Evolutionary conservation across 345 rosid species (phyloP).

Genomic region (Salix brachista): DNA sequence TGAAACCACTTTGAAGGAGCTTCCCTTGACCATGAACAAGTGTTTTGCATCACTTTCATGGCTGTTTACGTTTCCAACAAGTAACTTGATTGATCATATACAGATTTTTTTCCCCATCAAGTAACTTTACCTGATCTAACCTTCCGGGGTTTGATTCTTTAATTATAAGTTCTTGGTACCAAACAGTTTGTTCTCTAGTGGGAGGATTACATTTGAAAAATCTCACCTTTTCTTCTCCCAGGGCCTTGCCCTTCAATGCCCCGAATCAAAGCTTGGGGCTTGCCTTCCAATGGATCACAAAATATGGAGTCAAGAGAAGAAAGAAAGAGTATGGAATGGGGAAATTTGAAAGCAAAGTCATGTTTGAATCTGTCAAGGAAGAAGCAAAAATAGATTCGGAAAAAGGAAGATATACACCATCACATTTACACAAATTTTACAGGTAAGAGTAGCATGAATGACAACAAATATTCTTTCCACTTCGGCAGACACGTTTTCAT

Average conservation of each 20-base stretch:
- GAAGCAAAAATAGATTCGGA: not conserved
- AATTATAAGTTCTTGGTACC: not conserved
- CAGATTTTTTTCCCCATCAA: not conserved
- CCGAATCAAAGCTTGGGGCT: not conserved
- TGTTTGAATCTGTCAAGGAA: not conserved
- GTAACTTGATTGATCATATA: not conserved
- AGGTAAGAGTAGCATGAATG: conserved; percentile 7
- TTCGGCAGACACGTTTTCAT: conserved; percentile 7
- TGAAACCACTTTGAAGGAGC: conserved; percentile 3
- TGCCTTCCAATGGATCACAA: not conserved
- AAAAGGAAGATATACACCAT: not conserved
- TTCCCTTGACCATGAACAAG: conserved; percentile 1
- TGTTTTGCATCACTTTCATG: not conserved
- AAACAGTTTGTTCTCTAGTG: not conserved
- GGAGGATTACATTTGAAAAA: not conserved
- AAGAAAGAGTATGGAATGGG: not conserved
- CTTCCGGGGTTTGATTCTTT: not conserved
- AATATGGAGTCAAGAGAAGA: not conserved
- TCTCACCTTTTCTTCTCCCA: not conserved
- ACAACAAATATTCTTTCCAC: conserved; percentile 3
- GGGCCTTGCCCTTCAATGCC: not conserved
- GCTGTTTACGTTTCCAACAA: not conserved
- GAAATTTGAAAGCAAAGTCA: not conserved
- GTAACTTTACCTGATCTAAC: not conserved
- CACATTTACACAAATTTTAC: conserved; percentile 26